phyloP scores from a whole-genome alignment of 2,329 filamentous ascomycete species.

The Botrytis squamosa region DNA sequence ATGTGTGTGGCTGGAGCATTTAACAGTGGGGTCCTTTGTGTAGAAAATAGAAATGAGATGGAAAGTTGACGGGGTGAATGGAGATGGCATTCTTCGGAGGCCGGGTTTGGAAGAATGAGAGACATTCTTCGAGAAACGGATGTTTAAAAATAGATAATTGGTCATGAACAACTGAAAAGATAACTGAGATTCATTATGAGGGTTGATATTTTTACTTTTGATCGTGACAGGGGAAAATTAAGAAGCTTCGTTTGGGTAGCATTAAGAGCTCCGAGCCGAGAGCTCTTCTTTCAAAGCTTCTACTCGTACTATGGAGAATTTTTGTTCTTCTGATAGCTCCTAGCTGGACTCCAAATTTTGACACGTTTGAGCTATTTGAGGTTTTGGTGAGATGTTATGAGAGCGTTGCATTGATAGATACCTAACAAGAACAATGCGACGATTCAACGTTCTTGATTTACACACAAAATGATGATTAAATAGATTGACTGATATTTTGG shows the following conservation, averaged over 20 bases:
- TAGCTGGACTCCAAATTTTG: background rate
- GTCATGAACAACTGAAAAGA: background rate
- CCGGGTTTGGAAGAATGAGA: background rate
- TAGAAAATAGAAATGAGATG: background rate
- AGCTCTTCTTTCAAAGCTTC: background rate
- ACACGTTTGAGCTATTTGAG: background rate
- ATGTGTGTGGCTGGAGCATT: background rate
- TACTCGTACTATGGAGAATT: background rate
- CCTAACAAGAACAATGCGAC: no score
- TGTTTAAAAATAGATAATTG: background rate
- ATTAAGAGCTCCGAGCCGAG: background rate
- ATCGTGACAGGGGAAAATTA: background rate
- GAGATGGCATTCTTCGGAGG: background rate
- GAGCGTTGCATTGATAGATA: background rate
- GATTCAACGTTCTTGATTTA: background rate
- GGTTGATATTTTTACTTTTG: background rate
- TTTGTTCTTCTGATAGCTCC: background rate
- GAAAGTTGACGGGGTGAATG: background rate
- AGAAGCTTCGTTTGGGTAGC: background rate
- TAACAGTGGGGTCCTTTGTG: background rate
- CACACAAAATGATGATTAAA: background rate
- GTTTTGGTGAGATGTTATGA: background rate
- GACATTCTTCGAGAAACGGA: background rate
- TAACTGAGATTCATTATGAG: background rate
- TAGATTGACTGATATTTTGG: background rate